Base-by-base conservation (phyloP, 2,329 filamentous ascomycete genomes). In the Massarina eburnea region DNA sequence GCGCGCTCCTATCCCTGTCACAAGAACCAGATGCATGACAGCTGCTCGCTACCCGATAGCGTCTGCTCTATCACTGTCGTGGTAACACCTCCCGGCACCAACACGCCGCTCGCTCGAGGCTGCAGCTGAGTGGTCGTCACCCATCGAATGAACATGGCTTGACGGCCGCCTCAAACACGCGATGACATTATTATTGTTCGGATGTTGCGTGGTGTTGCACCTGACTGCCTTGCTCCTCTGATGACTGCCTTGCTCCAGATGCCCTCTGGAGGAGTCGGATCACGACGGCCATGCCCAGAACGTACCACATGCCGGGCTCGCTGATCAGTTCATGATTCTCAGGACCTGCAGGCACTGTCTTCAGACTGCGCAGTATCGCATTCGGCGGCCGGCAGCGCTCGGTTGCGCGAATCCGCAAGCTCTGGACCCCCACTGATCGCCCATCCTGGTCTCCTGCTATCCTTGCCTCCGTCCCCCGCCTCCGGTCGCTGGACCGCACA, bases 121-220 rank as follows among this genome's bases (percentile, higher is more conserved):
- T n/a, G n/a, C n/a, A 46, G 42, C 45, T 52, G 49, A 56, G 46
- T 56, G 55, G 55, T 43, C 46, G 48, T 21, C 10, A 6, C 37
- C 27, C 6, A 7, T 21, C 34, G 9, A 12, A n/a, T 12, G 8
- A 37, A 17, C 34, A 37, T 7, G 4, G 34, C 34, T 34, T 20
- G 34, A 37, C 34, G 10, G 34, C 34, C 34, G 7, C 14, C 34
- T n/a, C 34, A 37, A 19, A 19, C 24, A 10, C 24, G 24, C 24
- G 24, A 10, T 10, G 24, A 6, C n/a, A n/a, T n/a, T n/a, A n/a
- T n/a, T n/a, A n/a, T n/a, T n/a, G n/a, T n/a, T n/a, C n/a, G n/a
- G n/a, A n/a, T n/a, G n/a, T n/a, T n/a, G n/a, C 24, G 24, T 26
- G 24, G 12, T 26, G 24, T 7, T 26, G 24, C 12, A 7, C 24